phyloP scores from a whole-genome alignment of 2,329 filamentous ascomycete species.

The Huntiella bhutanensis region DNA sequence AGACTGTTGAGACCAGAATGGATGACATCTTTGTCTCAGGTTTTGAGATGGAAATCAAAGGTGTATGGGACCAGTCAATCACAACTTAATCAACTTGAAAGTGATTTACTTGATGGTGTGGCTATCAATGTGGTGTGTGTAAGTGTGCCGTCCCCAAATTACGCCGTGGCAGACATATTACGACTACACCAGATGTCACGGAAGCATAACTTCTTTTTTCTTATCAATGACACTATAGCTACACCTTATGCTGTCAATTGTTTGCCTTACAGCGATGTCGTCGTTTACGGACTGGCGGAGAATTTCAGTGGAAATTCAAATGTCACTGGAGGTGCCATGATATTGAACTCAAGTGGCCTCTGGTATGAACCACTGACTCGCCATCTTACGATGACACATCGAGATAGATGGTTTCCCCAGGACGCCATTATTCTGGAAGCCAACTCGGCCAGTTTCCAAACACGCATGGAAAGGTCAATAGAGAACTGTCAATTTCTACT shows the following conservation, averaged over 20 bases:
- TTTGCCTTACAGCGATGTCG: constrained; percentile 26
- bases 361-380: constrained; percentile 21
- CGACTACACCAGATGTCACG: constrained; percentile 22
- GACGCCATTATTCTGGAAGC: constrained; percentile 19
- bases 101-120: constrained; percentile 23
- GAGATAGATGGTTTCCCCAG: constrained; percentile 14
- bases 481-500: constrained; percentile 15
- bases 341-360: constrained; percentile 28
- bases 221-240: constrained; percentile 30
- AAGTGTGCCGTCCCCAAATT: constrained; percentile 24
- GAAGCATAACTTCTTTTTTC: constrained; percentile 25
- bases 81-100: constrained; percentile 26
- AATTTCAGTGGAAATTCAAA: constrained; percentile 37
- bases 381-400: constrained; percentile 13
- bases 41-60: constrained; percentile 25
- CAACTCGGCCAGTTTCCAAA: constrained; percentile 23
- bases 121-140: constrained; percentile 27
- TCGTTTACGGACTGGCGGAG: constrained; percentile 37
- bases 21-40: no score
- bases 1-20: no score
- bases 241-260: constrained; percentile 32
- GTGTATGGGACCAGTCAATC: constrained; percentile 21
- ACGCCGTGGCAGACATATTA: constrained; percentile 18
- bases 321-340: constrained; percentile 31
- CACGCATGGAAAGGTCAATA: constrained; percentile 17